These are phyloP conservation scores for Chrysosporium queenslandicum DNA, from an alignment of 2,329 filamentous ascomycete genomes.

Conservation along the genomic window DNA sequence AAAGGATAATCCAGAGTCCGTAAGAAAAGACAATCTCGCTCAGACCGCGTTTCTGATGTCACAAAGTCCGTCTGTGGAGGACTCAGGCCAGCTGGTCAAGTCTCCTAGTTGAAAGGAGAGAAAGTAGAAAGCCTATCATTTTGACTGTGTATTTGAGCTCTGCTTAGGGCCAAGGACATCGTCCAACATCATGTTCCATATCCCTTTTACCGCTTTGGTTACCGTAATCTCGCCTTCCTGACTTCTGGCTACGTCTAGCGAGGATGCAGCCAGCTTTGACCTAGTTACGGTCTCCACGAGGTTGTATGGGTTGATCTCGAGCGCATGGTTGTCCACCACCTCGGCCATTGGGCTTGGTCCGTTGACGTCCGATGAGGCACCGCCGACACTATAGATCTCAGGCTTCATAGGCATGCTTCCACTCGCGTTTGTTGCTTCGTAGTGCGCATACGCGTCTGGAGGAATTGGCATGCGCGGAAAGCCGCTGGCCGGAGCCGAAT, in stretches of 20 bases:
- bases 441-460: constrained; percentile 30
- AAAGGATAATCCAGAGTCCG: not conserved
- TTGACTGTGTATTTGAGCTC: constrained; percentile 3
- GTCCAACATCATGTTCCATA: constrained; percentile 43
- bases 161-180: constrained; percentile 37
- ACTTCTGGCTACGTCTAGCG: constrained; percentile 21
- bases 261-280: constrained; percentile 30
- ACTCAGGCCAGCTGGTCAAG: not conserved
- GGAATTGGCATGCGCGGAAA: constrained; percentile 44
- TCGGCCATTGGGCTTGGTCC: constrained; percentile 49
- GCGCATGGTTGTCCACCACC: constrained; percentile 46
- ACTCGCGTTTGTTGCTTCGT: constrained; percentile 14
- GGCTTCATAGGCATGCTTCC: constrained; percentile 41
- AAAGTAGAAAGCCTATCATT: not conserved
- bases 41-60: not conserved
- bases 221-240: constrained; percentile 33
- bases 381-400: constrained; percentile 46
- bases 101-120: not conserved
- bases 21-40: not conserved
- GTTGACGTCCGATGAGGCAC: constrained; percentile 32
- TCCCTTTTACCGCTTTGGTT: constrained; percentile 31
- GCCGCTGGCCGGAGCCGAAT: constrained; percentile 22
- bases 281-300: constrained; percentile 43
- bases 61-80: not conserved
- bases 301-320: constrained; percentile 48